Conservation (phyloP, 768 basidiomycete species). For the Psilocybe subaeruginosa region DNA sequence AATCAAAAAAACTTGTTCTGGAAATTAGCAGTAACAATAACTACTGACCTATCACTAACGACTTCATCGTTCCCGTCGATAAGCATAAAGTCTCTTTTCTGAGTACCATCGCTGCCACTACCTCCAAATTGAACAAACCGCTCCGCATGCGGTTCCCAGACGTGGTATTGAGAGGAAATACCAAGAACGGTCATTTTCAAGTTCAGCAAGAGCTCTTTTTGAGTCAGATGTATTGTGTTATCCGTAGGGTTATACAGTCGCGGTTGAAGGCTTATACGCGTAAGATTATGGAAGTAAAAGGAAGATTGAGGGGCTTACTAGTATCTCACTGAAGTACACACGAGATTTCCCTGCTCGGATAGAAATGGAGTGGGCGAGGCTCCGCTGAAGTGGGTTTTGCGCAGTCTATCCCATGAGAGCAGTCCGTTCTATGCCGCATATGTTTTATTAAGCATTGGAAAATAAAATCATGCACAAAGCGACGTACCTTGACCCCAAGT, state of each 20-base stretch:
- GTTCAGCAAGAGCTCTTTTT: conserved; percentile 50
- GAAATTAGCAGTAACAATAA: background rate
- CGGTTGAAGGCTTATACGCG: conserved; percentile 48
- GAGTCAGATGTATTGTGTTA: conserved; percentile 46
- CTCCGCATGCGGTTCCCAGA: conserved; percentile 61
- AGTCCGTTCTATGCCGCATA: conserved; percentile 42
- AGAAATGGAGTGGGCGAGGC: conserved; percentile 57
- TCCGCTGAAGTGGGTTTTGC: conserved; percentile 30
- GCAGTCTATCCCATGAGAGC: conserved; percentile 67
- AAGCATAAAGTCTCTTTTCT: conserved; percentile 38
- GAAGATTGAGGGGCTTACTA: conserved; percentile 44
- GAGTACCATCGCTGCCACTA: conserved; percentile 22
- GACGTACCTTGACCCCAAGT: conserved; percentile 23
- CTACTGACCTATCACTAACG: conserved; percentile 56
- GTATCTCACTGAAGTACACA: conserved; percentile 61
- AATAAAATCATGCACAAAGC: background rate
- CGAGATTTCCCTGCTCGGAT: conserved; percentile 61
- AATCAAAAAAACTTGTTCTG: background rate
- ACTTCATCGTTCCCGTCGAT: conserved; percentile 61
- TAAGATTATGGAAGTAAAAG: background rate
- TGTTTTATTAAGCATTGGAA: background rate
- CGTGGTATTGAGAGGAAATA: conserved; percentile 65
- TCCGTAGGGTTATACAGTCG: conserved; percentile 39
- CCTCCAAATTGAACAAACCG: conserved; percentile 55
- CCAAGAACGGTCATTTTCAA: conserved; percentile 65